Conservation (phyloP, 2,329 filamentous ascomycete genomes). For the Epichloe uncinata region DNA sequence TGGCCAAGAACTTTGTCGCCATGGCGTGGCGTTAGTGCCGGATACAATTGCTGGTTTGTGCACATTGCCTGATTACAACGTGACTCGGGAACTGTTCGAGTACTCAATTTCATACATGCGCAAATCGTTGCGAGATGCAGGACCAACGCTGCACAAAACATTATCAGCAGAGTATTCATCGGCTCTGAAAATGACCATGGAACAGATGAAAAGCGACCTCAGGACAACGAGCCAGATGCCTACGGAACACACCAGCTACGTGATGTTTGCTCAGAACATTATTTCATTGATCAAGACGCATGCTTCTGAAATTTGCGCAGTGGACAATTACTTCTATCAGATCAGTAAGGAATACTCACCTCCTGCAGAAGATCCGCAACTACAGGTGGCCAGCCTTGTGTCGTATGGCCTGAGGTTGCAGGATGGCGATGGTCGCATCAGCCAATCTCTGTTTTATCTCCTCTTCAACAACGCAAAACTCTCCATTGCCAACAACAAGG, state of each 20-base stretch:
- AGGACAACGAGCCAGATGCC: conserved; percentile 21
- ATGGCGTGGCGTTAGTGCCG: conserved; percentile 30
- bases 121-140: conserved; percentile 27
- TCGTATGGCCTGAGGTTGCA: conserved; percentile 41
- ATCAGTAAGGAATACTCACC: conserved; percentile 43
- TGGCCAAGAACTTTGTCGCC: conserved; percentile 30
- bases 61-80: conserved; percentile 31
- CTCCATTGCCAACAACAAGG: conserved; percentile 33
- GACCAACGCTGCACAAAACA: conserved; percentile 19
- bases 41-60: conserved; percentile 23
- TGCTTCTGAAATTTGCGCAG: conserved; percentile 36
- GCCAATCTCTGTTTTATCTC: conserved; percentile 40
- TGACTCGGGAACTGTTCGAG: conserved; percentile 36
- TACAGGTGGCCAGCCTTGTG: conserved; percentile 41
- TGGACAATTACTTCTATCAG: conserved; percentile 44
- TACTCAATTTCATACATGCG: conserved; percentile 38
- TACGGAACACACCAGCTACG: conserved; percentile 31
- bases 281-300: conserved; percentile 41
- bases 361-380: conserved; percentile 38
- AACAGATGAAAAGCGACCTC: conserved; percentile 39
- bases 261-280: conserved; percentile 38
- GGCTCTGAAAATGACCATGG: conserved; percentile 34
- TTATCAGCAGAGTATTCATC: conserved; percentile 28
- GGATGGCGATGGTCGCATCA: conserved; percentile 35
- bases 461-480: conserved; percentile 44